phyloP scores from a whole-genome alignment of 805 yeast genomes.

The Hanseniaspora taiwanica region DNA sequence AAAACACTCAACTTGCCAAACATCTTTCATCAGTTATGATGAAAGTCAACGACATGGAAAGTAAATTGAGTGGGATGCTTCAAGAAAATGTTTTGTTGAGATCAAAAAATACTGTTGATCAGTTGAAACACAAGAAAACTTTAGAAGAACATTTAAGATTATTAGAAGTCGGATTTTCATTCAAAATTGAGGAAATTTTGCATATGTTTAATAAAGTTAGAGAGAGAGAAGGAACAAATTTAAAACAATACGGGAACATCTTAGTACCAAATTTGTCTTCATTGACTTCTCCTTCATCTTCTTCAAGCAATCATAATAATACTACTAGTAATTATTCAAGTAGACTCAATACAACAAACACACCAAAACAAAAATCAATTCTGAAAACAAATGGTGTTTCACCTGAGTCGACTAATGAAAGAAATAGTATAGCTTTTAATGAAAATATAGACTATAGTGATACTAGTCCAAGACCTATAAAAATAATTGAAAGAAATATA shows the following conservation, averaged over 20 bases:
- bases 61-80: conserved; percentile 33
- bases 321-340: too few species aligned
- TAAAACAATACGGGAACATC: conserved; percentile 2
- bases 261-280: too few species aligned
- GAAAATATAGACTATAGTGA: too few species aligned
- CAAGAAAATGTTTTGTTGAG: conserved; percentile 36
- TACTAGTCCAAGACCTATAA: too few species aligned
- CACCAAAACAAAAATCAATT: too few species aligned
- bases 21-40: conserved; percentile 40
- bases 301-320: too few species aligned
- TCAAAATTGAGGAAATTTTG: conserved; percentile 33
- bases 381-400: too few species aligned
- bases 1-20: conserved; percentile 46
- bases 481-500: too few species aligned
- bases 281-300: too few species aligned
- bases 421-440: too few species aligned
- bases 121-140: conserved; percentile 19
- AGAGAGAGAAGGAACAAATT: conserved; percentile 26
- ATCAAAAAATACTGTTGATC: conserved; percentile 23
- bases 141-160: conserved; percentile 26
- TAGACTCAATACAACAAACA: too few species aligned
- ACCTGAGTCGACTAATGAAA: too few species aligned
- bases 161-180: conserved; percentile 30
- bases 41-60: conserved; percentile 40
- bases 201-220: conserved; percentile 30